Evolutionary conservation across 805 yeast species (phyloP).

Genomic region (Priceomyces melissophilus): DNA sequence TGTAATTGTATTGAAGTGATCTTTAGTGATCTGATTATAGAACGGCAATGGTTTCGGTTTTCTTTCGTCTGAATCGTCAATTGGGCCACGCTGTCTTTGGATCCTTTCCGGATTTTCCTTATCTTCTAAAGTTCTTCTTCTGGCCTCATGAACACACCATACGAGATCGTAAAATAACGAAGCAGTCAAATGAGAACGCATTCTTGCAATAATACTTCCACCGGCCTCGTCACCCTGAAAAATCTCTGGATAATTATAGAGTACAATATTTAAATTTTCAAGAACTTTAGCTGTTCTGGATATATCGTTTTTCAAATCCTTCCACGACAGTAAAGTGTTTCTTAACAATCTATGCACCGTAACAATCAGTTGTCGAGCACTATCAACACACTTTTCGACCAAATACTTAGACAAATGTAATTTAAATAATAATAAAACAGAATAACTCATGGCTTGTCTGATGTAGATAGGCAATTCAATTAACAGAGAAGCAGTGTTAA

Average conservation of each 20-base stretch:
- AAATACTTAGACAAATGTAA: slow-evolving; percentile 75
- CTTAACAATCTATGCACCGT: slow-evolving; percentile 86
- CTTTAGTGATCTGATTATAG: slow-evolving; percentile 85
- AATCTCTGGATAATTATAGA: slow-evolving; percentile 83
- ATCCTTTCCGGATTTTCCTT: slow-evolving; percentile 16
- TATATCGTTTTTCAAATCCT: slow-evolving; percentile 83
- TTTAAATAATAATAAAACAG: slow-evolving; percentile 75
- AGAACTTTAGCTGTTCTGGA: slow-evolving; percentile 87
- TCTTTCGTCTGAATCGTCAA: slow-evolving; percentile 13
- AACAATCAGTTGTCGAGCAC: slow-evolving; percentile 89
- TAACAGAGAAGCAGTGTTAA: slow-evolving; percentile 58
- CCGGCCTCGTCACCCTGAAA: slow-evolving; percentile 50
- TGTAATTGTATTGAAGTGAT: slow-evolving; percentile 80
- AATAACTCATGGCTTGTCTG: slow-evolving; percentile 79
- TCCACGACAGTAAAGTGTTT: slow-evolving; percentile 89
- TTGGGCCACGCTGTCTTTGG: slow-evolving; percentile 7
- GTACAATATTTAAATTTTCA: slow-evolving; percentile 82
- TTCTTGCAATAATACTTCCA: slow-evolving; percentile 65
- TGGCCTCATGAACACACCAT: slow-evolving; percentile 93
- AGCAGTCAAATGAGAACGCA: slow-evolving; percentile 91
- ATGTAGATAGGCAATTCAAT: slow-evolving; percentile 84
- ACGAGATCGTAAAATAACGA: slow-evolving; percentile 88
- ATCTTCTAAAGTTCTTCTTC: slow-evolving; percentile 54
- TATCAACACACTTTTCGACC: slow-evolving; percentile 71
- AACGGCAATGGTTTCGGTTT: slow-evolving; percentile 76